These are phyloP conservation scores for Linum lewisii DNA, from an alignment of 345 rosid species.

Conservation along the genomic window DNA sequence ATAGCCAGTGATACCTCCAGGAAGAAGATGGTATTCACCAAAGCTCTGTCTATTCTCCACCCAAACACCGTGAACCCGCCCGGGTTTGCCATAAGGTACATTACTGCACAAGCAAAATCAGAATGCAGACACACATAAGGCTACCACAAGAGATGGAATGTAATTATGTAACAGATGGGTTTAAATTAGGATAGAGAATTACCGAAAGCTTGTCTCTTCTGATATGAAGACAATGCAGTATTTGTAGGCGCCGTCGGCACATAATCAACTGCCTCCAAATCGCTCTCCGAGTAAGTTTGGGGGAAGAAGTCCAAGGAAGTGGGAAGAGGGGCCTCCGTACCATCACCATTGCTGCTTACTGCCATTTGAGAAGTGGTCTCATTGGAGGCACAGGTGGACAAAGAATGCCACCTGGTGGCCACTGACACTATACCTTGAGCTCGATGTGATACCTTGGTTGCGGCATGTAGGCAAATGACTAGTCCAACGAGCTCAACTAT, in stretches of 20 bases:
- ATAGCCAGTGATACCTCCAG: conserved; percentile 20
- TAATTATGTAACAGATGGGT: neutral
- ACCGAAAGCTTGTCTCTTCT: conserved; percentile 33
- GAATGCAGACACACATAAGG: neutral
- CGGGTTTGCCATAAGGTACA: conserved; percentile 19
- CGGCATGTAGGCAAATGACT: conserved; percentile 30
- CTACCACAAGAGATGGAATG: neutral
- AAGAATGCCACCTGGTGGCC: conserved; percentile 28
- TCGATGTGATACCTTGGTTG: conserved; percentile 28
- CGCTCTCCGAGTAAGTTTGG: conserved; percentile 17
- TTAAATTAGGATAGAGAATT: neutral
- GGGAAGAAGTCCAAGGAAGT: neutral
- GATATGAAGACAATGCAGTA: conserved; percentile 18
- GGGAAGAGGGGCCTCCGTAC: neutral
- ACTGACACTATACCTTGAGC: conserved; percentile 29
- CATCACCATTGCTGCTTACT: neutral
- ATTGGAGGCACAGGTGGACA: conserved; percentile 12
- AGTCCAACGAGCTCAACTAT: conserved; percentile 29
- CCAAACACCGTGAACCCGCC: conserved; percentile 23
- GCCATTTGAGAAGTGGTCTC: conserved; percentile 6
- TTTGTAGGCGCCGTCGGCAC: conserved; percentile 14
- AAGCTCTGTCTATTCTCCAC: conserved; percentile 22
- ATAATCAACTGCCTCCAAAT: conserved; percentile 17
- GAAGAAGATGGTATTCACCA: conserved; percentile 25
- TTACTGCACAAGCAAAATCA: conserved; percentile 9